phyloP scores from a whole-genome alignment of 2,329 filamentous ascomycete species.

The Leptoxyphium fumago region DNA sequence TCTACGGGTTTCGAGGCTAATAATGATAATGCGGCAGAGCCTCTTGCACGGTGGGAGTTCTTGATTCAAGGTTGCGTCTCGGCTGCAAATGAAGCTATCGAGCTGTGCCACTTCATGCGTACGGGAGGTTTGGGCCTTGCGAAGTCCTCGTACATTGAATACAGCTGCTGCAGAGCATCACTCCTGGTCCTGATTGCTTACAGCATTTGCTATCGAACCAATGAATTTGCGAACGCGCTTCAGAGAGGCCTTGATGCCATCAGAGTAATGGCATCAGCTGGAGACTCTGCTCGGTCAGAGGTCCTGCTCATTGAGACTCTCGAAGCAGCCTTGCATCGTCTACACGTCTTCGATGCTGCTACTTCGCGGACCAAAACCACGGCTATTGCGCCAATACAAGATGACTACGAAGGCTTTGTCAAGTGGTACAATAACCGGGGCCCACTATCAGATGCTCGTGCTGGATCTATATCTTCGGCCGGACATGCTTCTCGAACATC shows the following conservation, averaged over 20 bases:
- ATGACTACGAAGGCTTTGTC: slow-evolving; percentile 1
- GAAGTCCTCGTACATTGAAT: slow-evolving; percentile 22
- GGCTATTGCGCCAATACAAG: not conserved
- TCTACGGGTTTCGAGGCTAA: too few species aligned
- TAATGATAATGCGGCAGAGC: not conserved
- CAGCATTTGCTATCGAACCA: slow-evolving; percentile 14
- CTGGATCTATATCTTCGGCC: not conserved
- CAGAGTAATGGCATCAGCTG: slow-evolving; percentile 17
- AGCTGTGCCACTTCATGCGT: slow-evolving; percentile 13
- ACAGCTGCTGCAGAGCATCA: slow-evolving; percentile 22
- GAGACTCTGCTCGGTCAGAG: slow-evolving; percentile 20
- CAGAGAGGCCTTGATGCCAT: slow-evolving; percentile 18
- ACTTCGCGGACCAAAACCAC: not conserved
- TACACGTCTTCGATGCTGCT: not conserved
- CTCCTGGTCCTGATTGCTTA: slow-evolving; percentile 22
- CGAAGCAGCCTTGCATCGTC: slow-evolving; percentile 9
- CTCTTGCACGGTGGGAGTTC: slow-evolving; percentile 3
- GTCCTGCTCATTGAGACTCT: slow-evolving; percentile 19
- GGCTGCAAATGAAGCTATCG: slow-evolving; percentile 15
- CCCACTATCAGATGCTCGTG: not conserved
- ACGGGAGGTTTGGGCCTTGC: slow-evolving; percentile 15
- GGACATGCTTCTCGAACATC: too few species aligned
- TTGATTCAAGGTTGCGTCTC: slow-evolving; percentile 16
- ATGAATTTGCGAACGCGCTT: slow-evolving; percentile 11
- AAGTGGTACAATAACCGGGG: not conserved